These are phyloP conservation scores for Septoria linicola DNA, from an alignment of 2,329 filamentous ascomycete species.

Conservation along the genomic window DNA sequence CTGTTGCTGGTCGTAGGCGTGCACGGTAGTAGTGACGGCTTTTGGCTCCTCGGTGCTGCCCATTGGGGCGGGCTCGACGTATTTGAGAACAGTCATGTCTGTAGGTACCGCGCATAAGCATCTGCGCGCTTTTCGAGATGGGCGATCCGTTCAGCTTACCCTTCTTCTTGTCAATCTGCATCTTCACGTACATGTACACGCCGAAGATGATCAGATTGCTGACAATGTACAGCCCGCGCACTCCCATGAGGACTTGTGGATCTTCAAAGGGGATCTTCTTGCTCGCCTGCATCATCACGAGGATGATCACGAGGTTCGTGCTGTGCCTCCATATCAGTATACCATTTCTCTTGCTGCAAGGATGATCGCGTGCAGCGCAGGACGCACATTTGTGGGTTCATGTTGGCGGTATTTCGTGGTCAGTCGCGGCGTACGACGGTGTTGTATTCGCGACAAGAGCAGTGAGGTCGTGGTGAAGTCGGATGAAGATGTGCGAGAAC, in stretches of 20 bases:
- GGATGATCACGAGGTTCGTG: constrained; percentile 89
- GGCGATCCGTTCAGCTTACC: constrained; percentile 56
- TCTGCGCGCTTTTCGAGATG: background rate
- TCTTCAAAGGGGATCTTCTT: constrained; percentile 96
- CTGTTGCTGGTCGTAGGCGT: constrained; percentile 89
- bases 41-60: constrained; percentile 92
- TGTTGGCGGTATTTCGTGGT: constrained; percentile 24
- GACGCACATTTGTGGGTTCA: constrained; percentile 38
- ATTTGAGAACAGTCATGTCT: constrained; percentile 98
- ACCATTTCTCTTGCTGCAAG: background rate
- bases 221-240: constrained; percentile 64
- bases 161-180: constrained; percentile 92
- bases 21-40: constrained; percentile 92
- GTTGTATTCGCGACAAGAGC: background rate
- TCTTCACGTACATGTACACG: constrained; percentile 82
- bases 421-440: constrained; percentile 4
- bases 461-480: background rate
- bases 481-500: background rate
- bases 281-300: constrained; percentile 96
- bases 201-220: constrained; percentile 80
- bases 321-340: constrained; percentile 47
- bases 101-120: constrained; percentile 1
- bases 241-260: constrained; percentile 64
- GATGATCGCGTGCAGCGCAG: constrained; percentile 14
- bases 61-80: constrained; percentile 93